These are phyloP conservation scores for Linum lewisii DNA, from an alignment of 345 rosid genomes.

Conservation along the genomic window DNA sequence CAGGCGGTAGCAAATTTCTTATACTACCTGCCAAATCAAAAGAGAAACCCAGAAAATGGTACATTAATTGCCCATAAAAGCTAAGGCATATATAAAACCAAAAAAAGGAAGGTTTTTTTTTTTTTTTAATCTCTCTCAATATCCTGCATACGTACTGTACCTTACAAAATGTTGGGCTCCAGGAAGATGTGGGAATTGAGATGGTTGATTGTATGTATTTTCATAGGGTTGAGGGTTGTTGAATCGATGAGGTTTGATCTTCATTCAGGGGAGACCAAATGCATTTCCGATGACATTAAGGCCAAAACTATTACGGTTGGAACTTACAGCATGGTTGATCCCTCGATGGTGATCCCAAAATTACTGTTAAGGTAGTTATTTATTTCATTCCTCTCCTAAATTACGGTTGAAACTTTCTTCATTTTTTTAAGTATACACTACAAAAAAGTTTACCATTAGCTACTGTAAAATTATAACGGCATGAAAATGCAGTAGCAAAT, in stretches of 20 bases:
- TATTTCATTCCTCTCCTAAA: not conserved
- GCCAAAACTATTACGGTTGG: conserved; percentile 83
- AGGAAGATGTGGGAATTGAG: not conserved
- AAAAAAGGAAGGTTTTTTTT: too few species aligned
- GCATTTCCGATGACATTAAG: conserved; percentile 82
- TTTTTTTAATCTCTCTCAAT: too few species aligned
- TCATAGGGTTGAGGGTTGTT: conserved; percentile 1
- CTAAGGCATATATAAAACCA: too few species aligned
- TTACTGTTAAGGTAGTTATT: conserved; percentile 52
- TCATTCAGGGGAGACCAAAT: conserved; percentile 67
- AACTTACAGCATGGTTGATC: conserved; percentile 64
- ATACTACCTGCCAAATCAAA: not conserved
- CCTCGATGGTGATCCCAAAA: conserved; percentile 54
- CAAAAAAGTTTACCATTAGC: too few species aligned
- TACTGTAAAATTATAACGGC: too few species aligned
- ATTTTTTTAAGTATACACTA: too few species aligned
- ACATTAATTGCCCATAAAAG: too few species aligned
- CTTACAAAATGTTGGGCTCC: not conserved
- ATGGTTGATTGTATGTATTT: conserved; percentile 13
- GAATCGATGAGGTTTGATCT: conserved; percentile 65
- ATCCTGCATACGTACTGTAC: too few species aligned
- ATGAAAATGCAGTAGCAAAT: too few species aligned
- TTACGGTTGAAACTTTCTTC: not conserved
- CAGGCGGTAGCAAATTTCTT: too few species aligned
- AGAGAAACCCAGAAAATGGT: not conserved